Evolutionary conservation across 1,284 basidiomycete species (phyloP), one percentile per base, ranked within the genome.

Genomic region (Kwoniella shivajii): DNA sequence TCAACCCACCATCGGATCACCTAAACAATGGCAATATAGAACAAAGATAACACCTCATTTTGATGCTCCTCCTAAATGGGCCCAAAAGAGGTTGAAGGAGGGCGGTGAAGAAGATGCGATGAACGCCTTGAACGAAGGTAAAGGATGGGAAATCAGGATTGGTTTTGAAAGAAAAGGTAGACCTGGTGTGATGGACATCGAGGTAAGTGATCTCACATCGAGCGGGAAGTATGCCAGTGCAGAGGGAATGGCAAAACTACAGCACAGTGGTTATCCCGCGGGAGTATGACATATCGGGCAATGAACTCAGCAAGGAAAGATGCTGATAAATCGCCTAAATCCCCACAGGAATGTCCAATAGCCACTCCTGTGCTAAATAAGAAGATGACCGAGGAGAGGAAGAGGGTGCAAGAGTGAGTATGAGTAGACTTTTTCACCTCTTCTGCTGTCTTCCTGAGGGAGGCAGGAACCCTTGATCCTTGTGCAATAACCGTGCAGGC

Each of bases 1-100:
- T 30, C 82, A 84, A 48, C 79, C 86, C 0, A 98, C 95, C 0
- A 87, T 95, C 16, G 84, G 85, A 6, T 93, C 90, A 0, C 96
- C 95, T 0, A 80, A 89, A 48, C 87, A 95, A 63, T 97, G 95
- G 77, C 84, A 83, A 43, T 99, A 99, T 75, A 86, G 95, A 22
- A 99, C 96, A 0, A 99, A 99, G 79, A 87, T 99, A 45, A 98
- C 95, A 0, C 95, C 95, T 0, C 95, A 99, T 75, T 99, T 98
- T 67, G 89, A 96, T 42, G 84, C 88, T 0, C 86, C 91, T 1
- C 85, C 86, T 0, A 87, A 84, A 57, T 64, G 63, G 64, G 61
- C 71, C 38, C 63, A 69, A 2, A 66, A 75, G 31, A 68, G 67
- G 24, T 51, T 34, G 24, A 54, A 57, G 44, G 57, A 57, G 5